Evolutionary conservation across 1,284 basidiomycete genomes (phyloP).

Genomic region (Tylopilus sp.): DNA sequence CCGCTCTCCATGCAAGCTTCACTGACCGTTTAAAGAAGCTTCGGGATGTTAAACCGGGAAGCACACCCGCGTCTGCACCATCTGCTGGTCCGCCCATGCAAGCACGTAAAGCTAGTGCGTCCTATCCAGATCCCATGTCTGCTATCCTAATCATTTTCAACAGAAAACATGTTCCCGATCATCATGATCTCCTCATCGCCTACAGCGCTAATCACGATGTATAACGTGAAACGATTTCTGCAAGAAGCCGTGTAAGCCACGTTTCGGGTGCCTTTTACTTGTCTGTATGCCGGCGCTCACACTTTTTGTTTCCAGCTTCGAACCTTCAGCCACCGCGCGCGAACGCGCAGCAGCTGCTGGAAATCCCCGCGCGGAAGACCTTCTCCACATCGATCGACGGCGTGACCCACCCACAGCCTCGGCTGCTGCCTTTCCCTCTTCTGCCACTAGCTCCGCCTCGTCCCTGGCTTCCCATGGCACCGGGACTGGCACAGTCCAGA

Average conservation of each 20-base stretch:
- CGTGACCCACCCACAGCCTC: constrained; percentile 57
- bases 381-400: constrained; percentile 79
- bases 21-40: constrained; percentile 74
- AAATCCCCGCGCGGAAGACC: constrained; percentile 75
- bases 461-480: constrained; percentile 12
- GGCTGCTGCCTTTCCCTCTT: constrained; percentile 8
- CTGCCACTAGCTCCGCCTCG: not conserved
- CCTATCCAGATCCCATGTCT: not conserved
- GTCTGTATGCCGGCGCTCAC: not conserved
- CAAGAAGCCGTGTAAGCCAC: constrained; percentile 77
- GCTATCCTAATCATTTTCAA: not conserved
- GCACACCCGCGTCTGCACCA: constrained; percentile 34
- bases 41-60: constrained; percentile 58
- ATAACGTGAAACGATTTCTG: constrained; percentile 92
- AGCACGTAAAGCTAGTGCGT: constrained; percentile 60
- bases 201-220: constrained; percentile 94
- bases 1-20: constrained; percentile 55
- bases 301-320: constrained; percentile 52
- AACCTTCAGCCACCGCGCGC: constrained; percentile 73
- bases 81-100: constrained; percentile 48
- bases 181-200: constrained; percentile 91
- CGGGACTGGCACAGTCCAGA: constrained; percentile 28
- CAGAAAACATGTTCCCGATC: constrained; percentile 79
- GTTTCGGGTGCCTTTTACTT: not conserved
- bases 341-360: constrained; percentile 65